Evolutionary conservation across 2,329 filamentous ascomycete genomes (phyloP), one percentile per base, ranked within the genome.

Genomic region (Ceratocystis papillata): DNA sequence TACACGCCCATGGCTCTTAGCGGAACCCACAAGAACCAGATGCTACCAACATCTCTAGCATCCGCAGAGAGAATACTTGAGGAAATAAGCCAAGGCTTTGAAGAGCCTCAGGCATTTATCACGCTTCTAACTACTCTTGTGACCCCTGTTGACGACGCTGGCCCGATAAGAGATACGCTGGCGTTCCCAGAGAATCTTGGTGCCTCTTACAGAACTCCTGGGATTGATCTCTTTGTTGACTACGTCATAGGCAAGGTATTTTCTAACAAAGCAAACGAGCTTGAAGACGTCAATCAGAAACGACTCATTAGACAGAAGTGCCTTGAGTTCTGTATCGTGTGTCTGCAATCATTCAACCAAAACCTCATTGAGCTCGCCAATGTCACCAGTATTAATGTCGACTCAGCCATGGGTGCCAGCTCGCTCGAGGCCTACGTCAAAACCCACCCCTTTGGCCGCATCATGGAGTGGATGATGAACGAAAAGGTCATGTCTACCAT

Each of bases 401-500:
- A 96, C 73, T 77, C 82, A 8, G 83, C 88, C 17, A 89, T 96
- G 69, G 82, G 82, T 53, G 82, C 89, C 3, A 87, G 87, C 2
- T 88, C 89, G 66, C 79, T 97, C 3, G 84, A 86, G 62, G 82
- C 83, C 5, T 99, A 99, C 73, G 85, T 94, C 67, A 84, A 86
- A 28, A 82, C 96, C 64, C 95, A 99, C 76, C 93, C 95, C 0
- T 99, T 97, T 72, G 86, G 89, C 2, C 85, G 95, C 67, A 87
- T 96, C 17, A 96, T 97, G 89, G 94, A 99, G 73, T 97, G 94
- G 91, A 84, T 99, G 76, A 96, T 96, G 75, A 96, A 96, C 73
- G 90, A 95, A 72, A 90, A 88, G 69, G 89, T 96, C 25, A 84
- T 96, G 71, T 83, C 83, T 69, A 84, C 87, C 15, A 77, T 99